Conservation (phyloP, 2,329 filamentous ascomycete species). For the Apiospora arundinis region DNA sequence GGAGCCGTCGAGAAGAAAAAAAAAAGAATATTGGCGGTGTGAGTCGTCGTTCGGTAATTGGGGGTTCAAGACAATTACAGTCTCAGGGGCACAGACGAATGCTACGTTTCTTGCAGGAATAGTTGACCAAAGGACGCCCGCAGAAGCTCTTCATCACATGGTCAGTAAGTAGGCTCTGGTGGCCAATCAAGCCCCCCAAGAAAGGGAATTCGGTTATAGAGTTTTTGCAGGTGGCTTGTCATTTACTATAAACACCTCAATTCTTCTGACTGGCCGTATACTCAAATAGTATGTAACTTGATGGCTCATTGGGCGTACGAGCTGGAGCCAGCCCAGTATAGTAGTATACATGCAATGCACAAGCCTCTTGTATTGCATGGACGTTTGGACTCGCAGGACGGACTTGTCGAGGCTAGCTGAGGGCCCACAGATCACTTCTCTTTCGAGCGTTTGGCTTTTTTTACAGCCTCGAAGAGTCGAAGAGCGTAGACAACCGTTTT, state of each 20-base stretch:
- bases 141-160: conserved; percentile 1
- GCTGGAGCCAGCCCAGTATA: not conserved
- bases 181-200: not conserved
- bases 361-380: not conserved
- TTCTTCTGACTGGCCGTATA: too few relatives aligned
- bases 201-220: not conserved
- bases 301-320: not conserved
- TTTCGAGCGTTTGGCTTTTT: conserved; percentile 14
- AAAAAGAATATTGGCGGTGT: not conserved
- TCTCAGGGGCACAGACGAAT: conserved; percentile 12
- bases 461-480: not conserved
- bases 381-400: not conserved
- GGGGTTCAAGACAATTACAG: conserved; percentile 12
- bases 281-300: not conserved
- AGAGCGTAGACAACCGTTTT: not conserved
- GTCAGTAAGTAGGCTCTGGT: not conserved
- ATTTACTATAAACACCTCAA: not conserved
- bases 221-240: not conserved
- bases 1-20: not conserved
- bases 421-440: not conserved
- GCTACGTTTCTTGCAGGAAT: conserved; percentile 11
- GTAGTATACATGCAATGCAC: not conserved
- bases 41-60: conserved; percentile 1
- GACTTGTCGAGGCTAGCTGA: not conserved
- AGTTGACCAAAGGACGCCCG: not conserved